Evolutionary conservation across 306 rosid species (phyloP), one percentile per base, ranked within the genome.

Genomic region (Dalbergia oliveri): DNA sequence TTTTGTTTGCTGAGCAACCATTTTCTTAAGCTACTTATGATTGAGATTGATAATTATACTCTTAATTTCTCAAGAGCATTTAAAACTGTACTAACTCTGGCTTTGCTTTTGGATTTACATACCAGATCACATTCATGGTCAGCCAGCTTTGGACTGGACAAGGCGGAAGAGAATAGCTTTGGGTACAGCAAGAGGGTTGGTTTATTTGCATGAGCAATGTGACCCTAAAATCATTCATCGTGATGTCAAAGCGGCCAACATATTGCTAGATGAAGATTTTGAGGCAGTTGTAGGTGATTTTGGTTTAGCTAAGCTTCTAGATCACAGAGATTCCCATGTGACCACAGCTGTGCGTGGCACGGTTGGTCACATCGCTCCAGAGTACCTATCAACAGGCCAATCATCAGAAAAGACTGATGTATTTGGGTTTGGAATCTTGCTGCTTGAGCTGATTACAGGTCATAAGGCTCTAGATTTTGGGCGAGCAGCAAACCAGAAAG

Each of bases 281-380:
- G 99, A 95, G 77, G 98, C 97, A 8, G 98, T 95, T 44, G 99
- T 95, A 49, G 99, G 99, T 79, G 99, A 95, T 88, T 95, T 95
- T 35, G 99, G 99, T 78, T 84, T 95, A 88, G 99, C 99, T 66
- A 95, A 93, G 87, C 99, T 95, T 85, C 74, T 95, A 75, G 99
- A 95, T 87, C 98, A 91, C 67, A 91, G 94, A 84, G 99, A 95
- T 77, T 93, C 99, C 13, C 99, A 95, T 54, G 99, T 95, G 79
- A 91, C 98, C 80, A 95, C 99, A 7, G 98, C 99, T 0, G 99
- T 95, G 80, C 98, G 98, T 31, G 99, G 99, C 70, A 95, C 99
- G 9, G 91, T 95, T 68, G 99, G 99, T 75, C 98, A 95, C 79
- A 95, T 95, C 5, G 99, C 99, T 77, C 98, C 99, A 1, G 99